Base-by-base conservation (phyloP, 441 rosid genomes). In the Flueggea neowawraea region DNA sequence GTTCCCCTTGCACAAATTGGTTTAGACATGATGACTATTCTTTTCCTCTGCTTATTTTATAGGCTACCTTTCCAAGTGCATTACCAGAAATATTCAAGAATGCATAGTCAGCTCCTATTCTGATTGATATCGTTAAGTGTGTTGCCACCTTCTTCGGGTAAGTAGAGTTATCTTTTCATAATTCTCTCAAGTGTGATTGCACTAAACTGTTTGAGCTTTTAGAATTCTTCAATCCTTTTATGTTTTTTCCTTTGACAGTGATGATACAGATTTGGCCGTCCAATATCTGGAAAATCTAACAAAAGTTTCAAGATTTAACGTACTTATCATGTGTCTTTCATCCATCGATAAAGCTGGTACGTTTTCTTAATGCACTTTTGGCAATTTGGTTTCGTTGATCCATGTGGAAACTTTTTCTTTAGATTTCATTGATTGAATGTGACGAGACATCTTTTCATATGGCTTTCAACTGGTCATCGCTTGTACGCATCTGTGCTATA, bases 261-360 rank as follows among this genome's bases (percentile, higher is more conserved):
- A 82, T 55, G 96, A 87, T 10, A 69, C 69, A 73, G 89, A 82
- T 73, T 69, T 94, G 70, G 92, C 94, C 44, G 81, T 89, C 63
- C 79, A 80, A 63, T 87, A 87, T 75, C 66, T 95, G n/a, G 90
- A 87, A 53, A 81, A 80, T 70, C 80, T 95, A 59, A 75, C 91
- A 39, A 82, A 83, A 74, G 94, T 91, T 74, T 95, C 97, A 50
- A 91, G 99, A 82, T 95, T 95, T 58, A 63, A 78, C 82, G 78
- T 88, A 73, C 84, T 91, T 69, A 67, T 86, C 65, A 68, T 84
- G 94, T 89, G 89, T 70, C 94, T 95, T 75, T 86, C 96, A 14
- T 77, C 87, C 28, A 50, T 76, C 2, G 89, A 91, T 60, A 86
- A 79, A 71, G 81, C 84, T 10, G 96, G 99, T 95, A 82, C 55